Percentiles rank a stretch among this genome's conserved stretches.
phyloP scores from a whole-genome alignment of 129 eudicot genomes.

The Smallanthus sonchifolius region DNA sequence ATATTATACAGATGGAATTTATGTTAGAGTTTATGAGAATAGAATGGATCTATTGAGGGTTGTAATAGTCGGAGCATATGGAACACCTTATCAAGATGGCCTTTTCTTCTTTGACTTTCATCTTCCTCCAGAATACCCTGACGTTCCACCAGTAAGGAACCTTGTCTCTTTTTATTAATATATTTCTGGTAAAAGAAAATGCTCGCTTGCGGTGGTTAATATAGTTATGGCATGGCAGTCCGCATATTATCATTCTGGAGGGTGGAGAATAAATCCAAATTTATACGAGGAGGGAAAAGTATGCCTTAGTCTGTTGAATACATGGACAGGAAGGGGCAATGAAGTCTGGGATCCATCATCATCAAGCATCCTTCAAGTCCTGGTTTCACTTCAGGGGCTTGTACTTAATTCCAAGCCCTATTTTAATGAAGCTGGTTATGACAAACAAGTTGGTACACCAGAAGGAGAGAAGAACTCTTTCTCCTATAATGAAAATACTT shows the following conservation, averaged over 20 bases:
- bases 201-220: not conserved
- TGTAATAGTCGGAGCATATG: slow-evolving; percentile 95
- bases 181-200: too few species aligned
- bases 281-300: slow-evolving; percentile 97
- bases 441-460: slow-evolving; percentile 91
- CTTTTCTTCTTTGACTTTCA: slow-evolving; percentile 96
- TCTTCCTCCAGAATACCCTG: slow-evolving; percentile 95
- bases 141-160: slow-evolving; percentile 83
- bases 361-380: slow-evolving; percentile 93
- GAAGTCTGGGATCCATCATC: slow-evolving; percentile 97
- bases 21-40: slow-evolving; percentile 91
- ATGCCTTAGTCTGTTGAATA: slow-evolving; percentile 89
- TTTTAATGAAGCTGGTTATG: slow-evolving; percentile 99
- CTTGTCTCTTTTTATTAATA: not conserved
- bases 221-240: slow-evolving; percentile 47
- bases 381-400: slow-evolving; percentile 98
- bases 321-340: slow-evolving; percentile 97
- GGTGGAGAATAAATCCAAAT: slow-evolving; percentile 98
- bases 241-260: slow-evolving; percentile 96
- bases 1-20: slow-evolving; percentile 65
- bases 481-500: slow-evolving; percentile 94
- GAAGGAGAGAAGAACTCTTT: slow-evolving; percentile 98
- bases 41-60: slow-evolving; percentile 97
- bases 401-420: slow-evolving; percentile 92
- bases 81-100: slow-evolving; percentile 98